These are phyloP conservation scores for Candida cerambycidarum DNA, from an alignment of 805 yeast genomes.

Conservation along the genomic window DNA sequence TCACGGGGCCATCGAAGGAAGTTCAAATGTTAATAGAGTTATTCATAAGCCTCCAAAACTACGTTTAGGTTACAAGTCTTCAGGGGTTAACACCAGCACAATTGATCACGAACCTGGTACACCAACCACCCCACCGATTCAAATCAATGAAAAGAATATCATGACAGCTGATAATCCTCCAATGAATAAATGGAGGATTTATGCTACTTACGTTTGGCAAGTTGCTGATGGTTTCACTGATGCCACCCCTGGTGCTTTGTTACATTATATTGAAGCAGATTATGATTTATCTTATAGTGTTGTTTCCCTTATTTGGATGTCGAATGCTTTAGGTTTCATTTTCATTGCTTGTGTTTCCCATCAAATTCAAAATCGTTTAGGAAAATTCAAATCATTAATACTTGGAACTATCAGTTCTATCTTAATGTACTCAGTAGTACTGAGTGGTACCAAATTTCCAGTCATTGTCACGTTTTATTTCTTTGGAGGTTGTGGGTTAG, in stretches of 20 bases:
- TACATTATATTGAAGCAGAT: slow-evolving; percentile 52
- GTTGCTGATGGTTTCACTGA: slow-evolving; percentile 48
- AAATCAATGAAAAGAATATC: slow-evolving; percentile 14
- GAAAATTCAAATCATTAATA: slow-evolving; percentile 38
- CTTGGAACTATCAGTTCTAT: slow-evolving; percentile 36
- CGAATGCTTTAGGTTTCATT: slow-evolving; percentile 57
- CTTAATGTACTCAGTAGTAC: slow-evolving; percentile 46
- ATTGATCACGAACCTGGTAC: background rate
- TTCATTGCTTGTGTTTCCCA: slow-evolving; percentile 51
- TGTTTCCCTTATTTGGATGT: slow-evolving; percentile 60
- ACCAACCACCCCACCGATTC: slow-evolving; percentile 3
- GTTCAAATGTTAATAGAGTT: background rate
- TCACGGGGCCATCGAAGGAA: background rate
- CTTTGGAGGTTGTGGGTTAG: slow-evolving; percentile 60
- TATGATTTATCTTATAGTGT: slow-evolving; percentile 49
- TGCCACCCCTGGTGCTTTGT: slow-evolving; percentile 61
- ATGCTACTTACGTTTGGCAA: slow-evolving; percentile 41
- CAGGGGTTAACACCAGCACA: background rate
- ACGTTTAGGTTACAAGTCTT: slow-evolving; percentile 2
- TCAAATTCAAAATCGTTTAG: slow-evolving; percentile 39
- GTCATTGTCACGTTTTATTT: slow-evolving; percentile 50
- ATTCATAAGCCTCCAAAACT: slow-evolving; percentile 7
- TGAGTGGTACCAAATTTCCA: slow-evolving; percentile 50
- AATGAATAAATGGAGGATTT: slow-evolving; percentile 41
- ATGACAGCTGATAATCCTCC: slow-evolving; percentile 47